Conservation (phyloP, 768 basidiomycete species). For the button mushroom (Agaricus bisporus) region DNA sequence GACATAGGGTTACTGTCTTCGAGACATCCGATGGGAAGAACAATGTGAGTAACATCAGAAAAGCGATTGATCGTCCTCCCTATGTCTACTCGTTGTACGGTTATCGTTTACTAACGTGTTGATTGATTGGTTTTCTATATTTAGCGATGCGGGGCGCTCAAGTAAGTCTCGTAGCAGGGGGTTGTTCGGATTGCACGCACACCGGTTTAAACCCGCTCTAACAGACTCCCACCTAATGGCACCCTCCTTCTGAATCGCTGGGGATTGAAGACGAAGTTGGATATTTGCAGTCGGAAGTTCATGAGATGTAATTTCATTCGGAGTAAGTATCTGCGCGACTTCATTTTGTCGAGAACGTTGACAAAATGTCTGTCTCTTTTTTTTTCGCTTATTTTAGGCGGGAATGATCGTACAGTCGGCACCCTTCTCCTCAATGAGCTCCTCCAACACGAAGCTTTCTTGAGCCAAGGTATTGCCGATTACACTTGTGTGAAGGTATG, state of each 20-base stretch:
- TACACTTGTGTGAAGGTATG: constrained; percentile 38
- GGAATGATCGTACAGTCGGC: background rate
- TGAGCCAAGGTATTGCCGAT: constrained; percentile 27
- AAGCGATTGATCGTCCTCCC: constrained; percentile 9
- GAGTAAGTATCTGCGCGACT: background rate
- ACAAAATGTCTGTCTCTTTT: background rate
- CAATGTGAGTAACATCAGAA: constrained; percentile 19
- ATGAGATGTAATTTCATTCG: background rate
- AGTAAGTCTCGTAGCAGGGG: background rate
- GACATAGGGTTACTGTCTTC: constrained; percentile 55
- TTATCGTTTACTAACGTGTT: no score
- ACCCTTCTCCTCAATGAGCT: background rate
- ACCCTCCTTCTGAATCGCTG: constrained; percentile 2
- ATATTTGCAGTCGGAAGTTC: constrained; percentile 2
- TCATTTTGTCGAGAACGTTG: background rate
- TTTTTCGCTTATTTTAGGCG: background rate
- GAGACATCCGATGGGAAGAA: constrained; percentile 41
- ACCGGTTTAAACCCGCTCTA: background rate
- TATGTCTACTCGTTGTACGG: no score
- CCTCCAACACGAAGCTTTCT: constrained; percentile 13
- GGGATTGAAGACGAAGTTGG: constrained; percentile 2
- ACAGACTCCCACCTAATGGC: constrained; percentile 4
- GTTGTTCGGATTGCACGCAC: no score
- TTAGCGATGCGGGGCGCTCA: constrained; percentile 3
- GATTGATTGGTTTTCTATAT: background rate